Conservation (phyloP, 106 monocot genomes). For the Amphibolis antarctica region DNA sequence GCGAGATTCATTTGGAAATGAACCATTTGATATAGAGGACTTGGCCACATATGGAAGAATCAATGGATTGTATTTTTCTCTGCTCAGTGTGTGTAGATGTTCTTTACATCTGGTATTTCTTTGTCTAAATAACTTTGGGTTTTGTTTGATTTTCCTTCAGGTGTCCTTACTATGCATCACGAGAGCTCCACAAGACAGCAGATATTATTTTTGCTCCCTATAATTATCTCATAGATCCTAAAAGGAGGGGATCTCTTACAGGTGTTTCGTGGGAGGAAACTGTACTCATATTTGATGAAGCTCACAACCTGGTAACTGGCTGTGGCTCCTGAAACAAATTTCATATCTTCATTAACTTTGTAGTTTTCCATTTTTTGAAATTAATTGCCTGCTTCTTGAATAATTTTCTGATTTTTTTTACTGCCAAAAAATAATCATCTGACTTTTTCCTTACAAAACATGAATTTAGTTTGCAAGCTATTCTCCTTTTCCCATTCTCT, state of each 20-base stretch:
- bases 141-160: constrained; percentile 28
- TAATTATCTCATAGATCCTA: constrained; percentile 95
- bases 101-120: background rate
- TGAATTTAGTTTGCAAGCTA: too few species aligned
- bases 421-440: too few species aligned
- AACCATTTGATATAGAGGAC: constrained; percentile 96
- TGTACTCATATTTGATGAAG: constrained; percentile 96
- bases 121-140: background rate
- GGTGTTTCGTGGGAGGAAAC: constrained; percentile 78
- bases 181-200: constrained; percentile 72
- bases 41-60: constrained; percentile 67
- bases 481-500: too few species aligned
- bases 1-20: constrained; percentile 52
- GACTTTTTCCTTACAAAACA: too few species aligned
- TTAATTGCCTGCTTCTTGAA: too few species aligned
- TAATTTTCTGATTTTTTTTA: too few species aligned
- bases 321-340: background rate
- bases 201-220: constrained; percentile 97
- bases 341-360: background rate
- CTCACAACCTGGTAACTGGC: constrained; percentile 79
- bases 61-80: constrained; percentile 55
- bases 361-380: background rate
- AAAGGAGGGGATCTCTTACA: constrained; percentile 62
- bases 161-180: constrained; percentile 88
- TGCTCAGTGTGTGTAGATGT: constrained; percentile 3